A percentile compares a stretch with the other conserved stretches of the same genome.
phyloP scores from a whole-genome alignment of 2,329 filamentous ascomycete genomes.

The Sarocladium oryzae region DNA sequence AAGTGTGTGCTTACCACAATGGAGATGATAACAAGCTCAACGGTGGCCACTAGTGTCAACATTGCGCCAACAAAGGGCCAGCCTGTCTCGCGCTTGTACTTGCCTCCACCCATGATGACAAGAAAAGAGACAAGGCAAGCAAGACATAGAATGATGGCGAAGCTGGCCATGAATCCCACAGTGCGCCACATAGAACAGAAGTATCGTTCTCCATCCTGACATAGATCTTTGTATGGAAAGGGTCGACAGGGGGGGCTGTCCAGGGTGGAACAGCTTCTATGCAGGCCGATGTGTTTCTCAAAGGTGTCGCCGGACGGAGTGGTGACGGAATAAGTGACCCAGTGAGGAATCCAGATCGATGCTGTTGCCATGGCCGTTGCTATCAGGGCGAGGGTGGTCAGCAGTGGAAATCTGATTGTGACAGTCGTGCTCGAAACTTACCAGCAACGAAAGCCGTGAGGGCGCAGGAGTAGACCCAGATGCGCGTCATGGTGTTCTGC shows the following conservation, averaged over 20 bases:
- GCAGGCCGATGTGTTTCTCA: constrained; percentile 66
- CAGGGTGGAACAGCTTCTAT: constrained; percentile 70
- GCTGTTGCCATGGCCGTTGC: constrained; percentile 66
- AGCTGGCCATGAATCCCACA: constrained; percentile 80
- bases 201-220: constrained; percentile 45
- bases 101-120: constrained; percentile 71
- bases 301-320: constrained; percentile 39
- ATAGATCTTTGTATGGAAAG: constrained; percentile 27
- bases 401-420: constrained; percentile 7
- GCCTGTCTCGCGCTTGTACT: constrained; percentile 70
- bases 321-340: constrained; percentile 59
- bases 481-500: constrained; percentile 34
- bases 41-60: constrained; percentile 56
- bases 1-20: constrained; percentile 60
- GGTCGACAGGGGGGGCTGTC: constrained; percentile 51
- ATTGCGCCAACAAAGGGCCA: constrained; percentile 71
- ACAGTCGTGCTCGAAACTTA: constrained; percentile 23
- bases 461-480: constrained; percentile 35
- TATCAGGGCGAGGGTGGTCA: constrained; percentile 25
- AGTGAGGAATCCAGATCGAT: constrained; percentile 62
- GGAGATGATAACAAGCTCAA: constrained; percentile 71
- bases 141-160: constrained; percentile 75
- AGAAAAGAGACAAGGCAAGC: constrained; percentile 74
- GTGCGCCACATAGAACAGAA: constrained; percentile 93
- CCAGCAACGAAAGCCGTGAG: constrained; percentile 36